Base-by-base conservation (phyloP, 2,329 filamentous ascomycete genomes). In the Acrodontium crateriforme region DNA sequence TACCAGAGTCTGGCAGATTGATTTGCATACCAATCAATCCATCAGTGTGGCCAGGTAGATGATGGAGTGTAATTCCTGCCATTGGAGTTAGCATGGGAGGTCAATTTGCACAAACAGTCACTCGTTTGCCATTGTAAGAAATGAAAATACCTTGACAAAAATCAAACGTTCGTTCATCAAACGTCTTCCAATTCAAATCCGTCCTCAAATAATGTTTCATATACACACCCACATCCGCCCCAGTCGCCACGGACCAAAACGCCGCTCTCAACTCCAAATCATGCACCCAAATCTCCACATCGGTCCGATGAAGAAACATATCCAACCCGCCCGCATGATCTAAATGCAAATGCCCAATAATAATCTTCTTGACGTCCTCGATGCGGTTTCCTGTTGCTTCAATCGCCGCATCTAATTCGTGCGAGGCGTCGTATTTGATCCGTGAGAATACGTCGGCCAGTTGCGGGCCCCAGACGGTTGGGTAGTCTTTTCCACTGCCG, bases 401-500 rank as follows among this genome's bases (percentile, higher is more conserved):
- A 18, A 53, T 52, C 11, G 46, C 46, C 11, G 46, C 44, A 26
- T 47, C 44, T 9, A 53, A 36, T 33, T 54, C 49, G 28, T 53
- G 50, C 13, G 36, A 35, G n/a, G 47, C 36, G 26, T 51, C 48
- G 22, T 52, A 54, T 18, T 38, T 35, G 25, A 53, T 44, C 16
- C 51, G 35, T 2, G 38, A 34, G 34, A 54, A 53, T 9, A 54
- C 36, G 30, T 54, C 51, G n/a, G 41, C 24, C 8, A 50, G 24
- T 25, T 46, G 42, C 8, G 50, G 44, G 3, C 47, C 47, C 45
- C 52, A 40, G 23, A 57, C 22, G 14, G 24, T 28, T 4, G 54
- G 43, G 20, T 58, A 43, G 31, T 63, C 54, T 32, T 63, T 57
- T 2, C 55, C 58, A 28, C 54, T 55, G 4, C 60, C 61, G 0